phyloP scores from a whole-genome alignment of 1,284 basidiomycete species.

The Phylloboletellus chloephorus region DNA sequence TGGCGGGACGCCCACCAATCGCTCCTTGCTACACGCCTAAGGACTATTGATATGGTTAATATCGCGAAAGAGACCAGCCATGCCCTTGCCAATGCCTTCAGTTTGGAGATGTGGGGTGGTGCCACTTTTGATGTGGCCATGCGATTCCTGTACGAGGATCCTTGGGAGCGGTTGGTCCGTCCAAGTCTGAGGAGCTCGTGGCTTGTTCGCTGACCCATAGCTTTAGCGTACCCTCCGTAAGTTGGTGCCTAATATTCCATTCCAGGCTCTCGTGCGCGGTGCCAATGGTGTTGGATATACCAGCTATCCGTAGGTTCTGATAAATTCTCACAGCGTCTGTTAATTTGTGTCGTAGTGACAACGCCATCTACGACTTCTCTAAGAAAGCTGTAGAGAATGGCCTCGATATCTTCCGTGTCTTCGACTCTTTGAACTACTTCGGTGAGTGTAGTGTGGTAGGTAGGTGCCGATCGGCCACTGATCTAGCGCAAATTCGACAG shows the following conservation, averaged over 20 bases:
- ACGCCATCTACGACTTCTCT: slow-evolving; percentile 98
- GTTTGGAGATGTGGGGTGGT: slow-evolving; percentile 99
- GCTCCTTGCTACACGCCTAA: slow-evolving; percentile 91
- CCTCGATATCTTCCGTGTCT: slow-evolving; percentile 99
- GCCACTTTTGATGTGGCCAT: slow-evolving; percentile 99
- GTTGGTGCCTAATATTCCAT: slow-evolving; percentile 96
- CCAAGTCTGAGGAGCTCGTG: neutral
- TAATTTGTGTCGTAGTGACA: slow-evolving; percentile 60
- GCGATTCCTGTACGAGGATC: slow-evolving; percentile 99
- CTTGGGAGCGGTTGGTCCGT: slow-evolving; percentile 93
- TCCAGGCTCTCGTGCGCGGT: slow-evolving; percentile 97
- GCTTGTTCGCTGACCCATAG: slow-evolving; percentile 8
- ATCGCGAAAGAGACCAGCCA: slow-evolving; percentile 98
- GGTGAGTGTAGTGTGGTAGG: slow-evolving; percentile 46
- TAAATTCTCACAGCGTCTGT: neutral
- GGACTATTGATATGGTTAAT: slow-evolving; percentile 97
- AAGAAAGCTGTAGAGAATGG: slow-evolving; percentile 99
- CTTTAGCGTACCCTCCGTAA: slow-evolving; percentile 83
- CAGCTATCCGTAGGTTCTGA: slow-evolving; percentile 81
- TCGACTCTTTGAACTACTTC: slow-evolving; percentile 98
- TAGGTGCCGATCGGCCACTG: slow-evolving; percentile 6
- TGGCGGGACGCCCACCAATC: slow-evolving; percentile 99
- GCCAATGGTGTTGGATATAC: slow-evolving; percentile 99
- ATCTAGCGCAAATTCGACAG: slow-evolving; percentile 33
- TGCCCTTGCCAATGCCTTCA: slow-evolving; percentile 93